Percentiles rank a stretch among this genome's conserved stretches.
phyloP scores from a whole-genome alignment of 2,329 filamentous ascomycete genomes.

The Cladophialophora chaetospira region DNA sequence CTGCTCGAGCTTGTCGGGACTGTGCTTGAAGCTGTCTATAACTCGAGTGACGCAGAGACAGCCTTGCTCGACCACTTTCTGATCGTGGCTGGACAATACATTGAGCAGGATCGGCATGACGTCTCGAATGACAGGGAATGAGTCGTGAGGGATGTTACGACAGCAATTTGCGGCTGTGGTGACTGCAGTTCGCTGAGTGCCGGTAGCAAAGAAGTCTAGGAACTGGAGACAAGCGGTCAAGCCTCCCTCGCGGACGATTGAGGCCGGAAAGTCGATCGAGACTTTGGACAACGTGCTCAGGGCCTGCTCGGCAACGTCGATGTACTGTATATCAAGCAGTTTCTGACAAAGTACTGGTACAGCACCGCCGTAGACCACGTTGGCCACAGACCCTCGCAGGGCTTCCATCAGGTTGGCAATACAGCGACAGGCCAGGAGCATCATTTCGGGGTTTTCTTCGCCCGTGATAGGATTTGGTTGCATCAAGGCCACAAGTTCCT shows the following conservation, averaged over 20 bases:
- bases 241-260: conserved; percentile 93
- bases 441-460: conserved; percentile 93
- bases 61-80: conserved; percentile 94
- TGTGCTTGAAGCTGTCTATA: conserved; percentile 93
- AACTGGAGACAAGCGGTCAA: conserved; percentile 94
- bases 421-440: conserved; percentile 93
- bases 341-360: conserved; percentile 95
- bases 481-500: conserved; percentile 91
- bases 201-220: conserved; percentile 95
- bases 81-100: conserved; percentile 88
- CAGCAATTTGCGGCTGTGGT: conserved; percentile 98
- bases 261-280: conserved; percentile 89
- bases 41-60: conserved; percentile 94
- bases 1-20: conserved; percentile 85
- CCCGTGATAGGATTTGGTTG: conserved; percentile 76
- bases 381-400: conserved; percentile 85
- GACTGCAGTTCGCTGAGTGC: conserved; percentile 93
- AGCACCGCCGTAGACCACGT: conserved; percentile 95
- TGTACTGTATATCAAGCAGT: conserved; percentile 92
- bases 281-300: conserved; percentile 97
- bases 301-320: conserved; percentile 95
- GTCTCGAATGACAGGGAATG: conserved; percentile 85
- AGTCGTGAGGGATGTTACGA: conserved; percentile 91
- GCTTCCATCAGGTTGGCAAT: conserved; percentile 98
- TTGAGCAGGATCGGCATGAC: conserved; percentile 95